Conservation (phyloP, 2,329 filamentous ascomycete genomes). For the Phialocephala sp. region DNA sequence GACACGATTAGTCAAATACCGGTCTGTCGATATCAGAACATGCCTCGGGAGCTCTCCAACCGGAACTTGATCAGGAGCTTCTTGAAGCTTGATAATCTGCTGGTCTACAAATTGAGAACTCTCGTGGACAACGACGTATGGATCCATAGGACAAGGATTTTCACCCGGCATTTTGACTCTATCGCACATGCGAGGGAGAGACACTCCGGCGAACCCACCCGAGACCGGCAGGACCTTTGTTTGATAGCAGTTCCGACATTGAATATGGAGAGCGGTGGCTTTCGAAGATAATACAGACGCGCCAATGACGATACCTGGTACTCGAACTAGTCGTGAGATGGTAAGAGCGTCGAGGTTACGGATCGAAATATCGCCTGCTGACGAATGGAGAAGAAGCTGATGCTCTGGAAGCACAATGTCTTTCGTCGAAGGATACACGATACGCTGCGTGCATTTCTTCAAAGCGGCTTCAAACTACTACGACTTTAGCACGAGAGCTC, state of each 20-base stretch:
- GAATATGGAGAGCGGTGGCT: constrained; percentile 82
- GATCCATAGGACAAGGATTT: constrained; percentile 86
- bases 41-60: constrained; percentile 95
- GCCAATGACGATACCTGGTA: constrained; percentile 96
- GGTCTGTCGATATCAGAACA: constrained; percentile 94
- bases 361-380: constrained; percentile 88
- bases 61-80: constrained; percentile 95
- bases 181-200: constrained; percentile 80
- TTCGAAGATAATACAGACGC: constrained; percentile 97
- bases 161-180: constrained; percentile 70
- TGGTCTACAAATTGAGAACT: constrained; percentile 95
- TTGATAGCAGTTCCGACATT: constrained; percentile 86
- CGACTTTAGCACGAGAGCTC: constrained; percentile 12
- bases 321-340: constrained; percentile 92
- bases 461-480: constrained; percentile 86
- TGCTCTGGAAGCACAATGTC: constrained; percentile 79
- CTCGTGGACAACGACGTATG: constrained; percentile 95
- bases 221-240: constrained; percentile 72
- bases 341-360: constrained; percentile 91
- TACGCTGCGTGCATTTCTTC: constrained; percentile 88
- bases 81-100: constrained; percentile 96
- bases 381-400: constrained; percentile 93
- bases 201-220: constrained; percentile 86
- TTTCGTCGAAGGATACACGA: constrained; percentile 80
- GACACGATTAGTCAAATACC: constrained; percentile 93